Conservation (phyloP, 2,329 filamentous ascomycete species). For the Cadophora luteo-olivacea region DNA sequence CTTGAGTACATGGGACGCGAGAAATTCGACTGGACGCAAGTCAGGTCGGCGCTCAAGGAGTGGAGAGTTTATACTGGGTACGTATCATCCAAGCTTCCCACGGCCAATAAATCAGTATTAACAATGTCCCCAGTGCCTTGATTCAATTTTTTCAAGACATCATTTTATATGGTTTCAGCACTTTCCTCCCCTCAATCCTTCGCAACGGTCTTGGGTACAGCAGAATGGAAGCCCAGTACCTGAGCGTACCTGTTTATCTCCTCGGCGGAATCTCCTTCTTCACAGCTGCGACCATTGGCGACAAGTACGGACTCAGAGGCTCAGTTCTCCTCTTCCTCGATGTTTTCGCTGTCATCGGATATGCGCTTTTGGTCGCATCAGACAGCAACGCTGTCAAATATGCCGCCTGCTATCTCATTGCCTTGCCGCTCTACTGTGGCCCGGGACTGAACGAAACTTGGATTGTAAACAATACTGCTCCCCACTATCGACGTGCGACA, state of each 20-base stretch:
- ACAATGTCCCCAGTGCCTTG: slow-evolving; percentile 1
- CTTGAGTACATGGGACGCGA: slow-evolving; percentile 11
- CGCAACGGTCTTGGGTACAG: slow-evolving; percentile 19
- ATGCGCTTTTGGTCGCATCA: slow-evolving; percentile 11
- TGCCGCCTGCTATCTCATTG: slow-evolving; percentile 19
- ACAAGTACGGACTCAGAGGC: slow-evolving; percentile 18
- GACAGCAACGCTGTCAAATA: slow-evolving; percentile 4
- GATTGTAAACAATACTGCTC: slow-evolving; percentile 14
- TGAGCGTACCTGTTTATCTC: slow-evolving; percentile 22
- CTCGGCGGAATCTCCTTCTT: slow-evolving; percentile 19
- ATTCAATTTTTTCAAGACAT: slow-evolving; percentile 21
- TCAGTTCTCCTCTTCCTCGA: slow-evolving; percentile 6
- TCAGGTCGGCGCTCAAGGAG: slow-evolving; percentile 14
- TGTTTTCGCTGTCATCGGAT: slow-evolving; percentile 13
- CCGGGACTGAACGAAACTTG: slow-evolving; percentile 17
- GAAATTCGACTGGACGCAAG: slow-evolving; percentile 20
- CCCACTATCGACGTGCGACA: slow-evolving; percentile 20
- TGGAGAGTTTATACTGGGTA: slow-evolving; percentile 21
- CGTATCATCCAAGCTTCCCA: background rate
- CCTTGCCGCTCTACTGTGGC: slow-evolving; percentile 11
- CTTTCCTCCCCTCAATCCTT: slow-evolving; percentile 23
- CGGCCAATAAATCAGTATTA: background rate
- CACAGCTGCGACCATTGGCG: slow-evolving; percentile 9
- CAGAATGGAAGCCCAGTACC: slow-evolving; percentile 16
- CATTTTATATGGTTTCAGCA: slow-evolving; percentile 21